Base-by-base conservation (phyloP, 2,329 filamentous ascomycete species). In the Nigrograna mackinnonii region DNA sequence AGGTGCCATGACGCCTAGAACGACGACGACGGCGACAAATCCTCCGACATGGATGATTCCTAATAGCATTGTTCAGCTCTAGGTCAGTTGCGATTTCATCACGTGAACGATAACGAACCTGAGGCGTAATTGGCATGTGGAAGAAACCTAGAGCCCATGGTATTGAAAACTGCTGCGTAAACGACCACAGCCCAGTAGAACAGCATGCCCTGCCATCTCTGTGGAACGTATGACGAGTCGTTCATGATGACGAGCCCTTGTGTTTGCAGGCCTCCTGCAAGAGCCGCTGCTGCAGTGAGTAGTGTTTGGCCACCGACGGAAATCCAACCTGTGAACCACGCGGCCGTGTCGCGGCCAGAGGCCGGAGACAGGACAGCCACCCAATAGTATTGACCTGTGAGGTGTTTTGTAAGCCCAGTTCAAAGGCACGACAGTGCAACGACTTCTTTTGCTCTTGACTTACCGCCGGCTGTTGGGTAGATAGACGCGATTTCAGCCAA, bases 401-500 rank as follows among this genome's bases (percentile, higher is more conserved):
- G 18, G 20, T 4, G 19, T 20, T 11, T 17, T n/a, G n/a, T n/a
- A n/a, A n/a, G n/a, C n/a, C n/a, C n/a, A n/a, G n/a, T 4, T 22
- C 18, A 5, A 35, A 34, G 19, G 33, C 22, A 34, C 20, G 34
- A 18, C 41, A 39, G 7, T 7, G 5, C 19, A 26, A 12, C 14
- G 14, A 6, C 2, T n/a, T 13, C 83, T 86, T 87, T 68, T 87
- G n/a, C n/a, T n/a, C n/a, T n/a, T n/a, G 22, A 4, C 86, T 35
- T 83, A 47, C 47, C 56, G 62, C 84, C 85, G 32, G 83, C 83
- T 5, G 84, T 88, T n/a, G 85, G 85, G 56, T 85, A 88, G 22
- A 86, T 81, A 48, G 81, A 85, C 41, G 84, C 87, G 57, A 89
- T 85, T 69, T 89, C 85, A 46, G 82, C 82, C 14, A 88, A 74